These are phyloP conservation scores for Neurospora sp. DNA, from an alignment of 495 filamentous ascomycete species.

Conservation along the genomic window DNA sequence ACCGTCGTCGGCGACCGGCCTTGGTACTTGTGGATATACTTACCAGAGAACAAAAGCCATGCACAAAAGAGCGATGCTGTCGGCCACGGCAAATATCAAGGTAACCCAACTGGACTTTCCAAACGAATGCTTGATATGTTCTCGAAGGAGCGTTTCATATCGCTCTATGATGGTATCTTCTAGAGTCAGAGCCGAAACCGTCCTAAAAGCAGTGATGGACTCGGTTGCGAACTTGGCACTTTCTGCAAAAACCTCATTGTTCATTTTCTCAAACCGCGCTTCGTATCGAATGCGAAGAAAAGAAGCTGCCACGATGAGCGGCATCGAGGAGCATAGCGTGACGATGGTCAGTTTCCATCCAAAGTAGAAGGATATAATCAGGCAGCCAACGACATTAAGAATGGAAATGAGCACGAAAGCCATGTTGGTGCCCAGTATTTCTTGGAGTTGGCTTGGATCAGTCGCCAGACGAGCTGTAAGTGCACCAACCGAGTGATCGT, in stretches of 20 bases:
- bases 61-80: constrained; percentile 42
- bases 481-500: constrained; percentile 38
- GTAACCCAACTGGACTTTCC: constrained; percentile 41
- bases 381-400: constrained; percentile 38
- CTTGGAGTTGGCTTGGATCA: constrained; percentile 52
- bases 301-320: constrained; percentile 38
- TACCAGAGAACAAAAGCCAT: constrained; percentile 53
- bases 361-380: constrained; percentile 42
- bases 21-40: constrained; percentile 2
- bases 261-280: constrained; percentile 41
- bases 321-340: constrained; percentile 38
- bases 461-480: constrained; percentile 43
- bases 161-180: constrained; percentile 40
- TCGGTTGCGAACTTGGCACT: constrained; percentile 49
- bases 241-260: constrained; percentile 42
- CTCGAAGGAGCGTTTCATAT: constrained; percentile 39
- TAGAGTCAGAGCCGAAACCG: constrained; percentile 45
- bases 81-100: constrained; percentile 39
- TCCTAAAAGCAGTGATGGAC: constrained; percentile 45
- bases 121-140: constrained; percentile 42
- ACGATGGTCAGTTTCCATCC: constrained; percentile 50
- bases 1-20: background rate
- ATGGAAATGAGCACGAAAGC: constrained; percentile 40
- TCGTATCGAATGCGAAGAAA: constrained; percentile 45
- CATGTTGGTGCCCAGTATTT: constrained; percentile 49